A percentile compares a stretch with the other conserved stretches of the same genome.
phyloP scores from a whole-genome alignment of 2,329 filamentous ascomycete genomes.

The Harringtonia lauricola region DNA sequence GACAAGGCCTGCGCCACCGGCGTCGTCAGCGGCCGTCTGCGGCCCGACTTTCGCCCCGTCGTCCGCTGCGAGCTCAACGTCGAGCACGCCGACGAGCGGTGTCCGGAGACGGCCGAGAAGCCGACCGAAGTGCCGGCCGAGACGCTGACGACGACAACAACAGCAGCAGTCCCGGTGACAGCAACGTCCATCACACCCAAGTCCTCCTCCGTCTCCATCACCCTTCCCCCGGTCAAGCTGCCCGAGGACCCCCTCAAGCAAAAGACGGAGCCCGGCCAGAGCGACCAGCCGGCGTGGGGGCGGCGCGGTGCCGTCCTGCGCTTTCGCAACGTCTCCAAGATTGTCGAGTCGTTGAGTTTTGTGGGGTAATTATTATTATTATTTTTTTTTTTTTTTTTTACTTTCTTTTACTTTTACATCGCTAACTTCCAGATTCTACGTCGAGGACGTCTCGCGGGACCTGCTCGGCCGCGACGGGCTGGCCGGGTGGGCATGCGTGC shows the following conservation, averaged over 20 bases:
- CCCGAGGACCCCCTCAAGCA: constrained; percentile 30
- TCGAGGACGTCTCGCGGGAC: constrained; percentile 34
- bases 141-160: not conserved
- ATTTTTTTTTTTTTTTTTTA: constrained; percentile 1
- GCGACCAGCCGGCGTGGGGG: constrained; percentile 52
- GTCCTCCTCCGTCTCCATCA: not conserved
- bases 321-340: constrained; percentile 45
- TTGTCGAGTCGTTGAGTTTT: constrained; percentile 62
- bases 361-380: constrained; percentile 41
- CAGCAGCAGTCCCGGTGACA: not conserved
- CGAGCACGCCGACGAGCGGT: constrained; percentile 42
- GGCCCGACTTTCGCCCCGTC: constrained; percentile 53
- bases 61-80: constrained; percentile 75
- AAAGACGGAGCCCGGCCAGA: constrained; percentile 33
- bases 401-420: not conserved
- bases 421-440: constrained; percentile 33
- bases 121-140: too few species aligned
- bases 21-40: constrained; percentile 17
- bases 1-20: constrained; percentile 15
- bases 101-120: constrained; percentile 5
- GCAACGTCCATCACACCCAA: not conserved
- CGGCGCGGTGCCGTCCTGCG: constrained; percentile 37
- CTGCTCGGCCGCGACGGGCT: constrained; percentile 14
- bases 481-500: constrained; percentile 47
- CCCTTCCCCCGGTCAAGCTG: constrained; percentile 13